These are phyloP conservation scores for Leccinum olivaceopallidum DNA, from an alignment of 768 basidiomycete species.

Conservation along the genomic window DNA sequence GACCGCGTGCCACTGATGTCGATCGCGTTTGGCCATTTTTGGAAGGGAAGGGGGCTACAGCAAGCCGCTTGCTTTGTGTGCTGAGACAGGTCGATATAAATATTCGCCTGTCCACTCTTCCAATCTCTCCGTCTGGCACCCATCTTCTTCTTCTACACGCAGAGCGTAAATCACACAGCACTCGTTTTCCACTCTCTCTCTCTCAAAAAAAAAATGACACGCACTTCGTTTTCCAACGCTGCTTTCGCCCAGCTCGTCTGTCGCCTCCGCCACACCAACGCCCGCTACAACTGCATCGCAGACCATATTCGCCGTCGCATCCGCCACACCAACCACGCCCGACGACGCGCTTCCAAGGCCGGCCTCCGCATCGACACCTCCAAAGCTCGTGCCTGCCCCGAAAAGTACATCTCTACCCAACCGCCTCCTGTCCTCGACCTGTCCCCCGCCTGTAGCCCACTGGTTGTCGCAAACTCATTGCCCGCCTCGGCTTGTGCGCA, in stretches of 20 bases:
- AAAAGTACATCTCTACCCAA: slow-evolving; percentile 35
- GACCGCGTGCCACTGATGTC: not conserved
- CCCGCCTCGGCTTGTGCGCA: not conserved
- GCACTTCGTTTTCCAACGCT: slow-evolving; percentile 30
- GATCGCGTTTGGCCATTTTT: slow-evolving; percentile 13
- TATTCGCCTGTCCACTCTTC: not conserved
- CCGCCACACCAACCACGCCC: slow-evolving; percentile 46
- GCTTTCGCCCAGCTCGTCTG: slow-evolving; percentile 39
- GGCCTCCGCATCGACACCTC: slow-evolving; percentile 45
- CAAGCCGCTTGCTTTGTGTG: slow-evolving; percentile 17
- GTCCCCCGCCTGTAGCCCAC: slow-evolving; percentile 38
- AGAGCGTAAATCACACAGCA: slow-evolving; percentile 20
- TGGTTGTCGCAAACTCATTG: slow-evolving; percentile 6
- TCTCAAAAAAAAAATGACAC: slow-evolving; percentile 17
- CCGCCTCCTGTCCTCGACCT: slow-evolving; percentile 19
- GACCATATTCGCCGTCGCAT: slow-evolving; percentile 37
- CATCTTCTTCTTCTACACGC: slow-evolving; percentile 6
- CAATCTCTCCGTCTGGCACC: slow-evolving; percentile 10
- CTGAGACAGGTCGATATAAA: slow-evolving; percentile 25
- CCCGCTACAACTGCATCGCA: slow-evolving; percentile 42
- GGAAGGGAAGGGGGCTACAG: not conserved
- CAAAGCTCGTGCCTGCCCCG: slow-evolving; percentile 43
- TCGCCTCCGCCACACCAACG: slow-evolving; percentile 47
- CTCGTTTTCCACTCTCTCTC: slow-evolving; percentile 1
- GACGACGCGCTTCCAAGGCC: slow-evolving; percentile 43